phyloP scores from a whole-genome alignment of 2,329 filamentous ascomycete species.

The Allantophomopsis cytisporea region DNA sequence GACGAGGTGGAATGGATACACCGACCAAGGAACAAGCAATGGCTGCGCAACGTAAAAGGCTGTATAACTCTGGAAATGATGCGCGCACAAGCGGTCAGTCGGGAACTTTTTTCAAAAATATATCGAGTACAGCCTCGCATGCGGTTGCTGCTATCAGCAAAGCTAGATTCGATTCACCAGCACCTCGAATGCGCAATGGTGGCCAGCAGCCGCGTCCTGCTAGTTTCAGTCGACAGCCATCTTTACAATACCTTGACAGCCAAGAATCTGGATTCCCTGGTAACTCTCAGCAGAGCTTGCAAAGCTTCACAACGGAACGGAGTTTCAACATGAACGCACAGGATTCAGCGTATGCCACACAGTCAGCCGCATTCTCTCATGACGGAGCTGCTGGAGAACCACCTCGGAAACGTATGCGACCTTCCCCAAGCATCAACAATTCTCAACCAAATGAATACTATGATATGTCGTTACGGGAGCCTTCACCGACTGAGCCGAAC shows the following conservation, averaged over 20 bases:
- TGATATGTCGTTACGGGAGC: constrained; percentile 42
- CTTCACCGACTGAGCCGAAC: constrained; percentile 65
- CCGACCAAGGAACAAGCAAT: constrained; percentile 98
- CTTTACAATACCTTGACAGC: constrained; percentile 47
- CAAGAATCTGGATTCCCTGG: constrained; percentile 52
- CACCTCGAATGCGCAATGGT: constrained; percentile 43
- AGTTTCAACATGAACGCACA: constrained; percentile 45
- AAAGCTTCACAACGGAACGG: constrained; percentile 59
- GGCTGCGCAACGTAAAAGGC: constrained; percentile 84
- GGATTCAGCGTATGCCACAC: constrained; percentile 57
- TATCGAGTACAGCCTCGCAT: constrained; percentile 83
- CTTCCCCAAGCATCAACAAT: constrained; percentile 39
- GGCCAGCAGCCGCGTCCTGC: constrained; percentile 52
- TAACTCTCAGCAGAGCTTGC: constrained; percentile 75
- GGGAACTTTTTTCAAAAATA: constrained; percentile 94
- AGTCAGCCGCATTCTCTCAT: constrained; percentile 22
- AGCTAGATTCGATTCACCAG: constrained; percentile 82
- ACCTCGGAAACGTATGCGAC: constrained; percentile 62
- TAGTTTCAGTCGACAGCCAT: constrained; percentile 58
- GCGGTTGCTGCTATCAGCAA: constrained; percentile 96
- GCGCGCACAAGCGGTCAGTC: constrained; percentile 51
- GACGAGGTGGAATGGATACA: constrained; percentile 71
- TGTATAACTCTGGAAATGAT: constrained; percentile 69
- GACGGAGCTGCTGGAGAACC: constrained; percentile 52
- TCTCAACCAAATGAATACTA: constrained; percentile 23